Conservation (phyloP, 768 basidiomycete species). For the Tricholoma bakamatsutake region DNA sequence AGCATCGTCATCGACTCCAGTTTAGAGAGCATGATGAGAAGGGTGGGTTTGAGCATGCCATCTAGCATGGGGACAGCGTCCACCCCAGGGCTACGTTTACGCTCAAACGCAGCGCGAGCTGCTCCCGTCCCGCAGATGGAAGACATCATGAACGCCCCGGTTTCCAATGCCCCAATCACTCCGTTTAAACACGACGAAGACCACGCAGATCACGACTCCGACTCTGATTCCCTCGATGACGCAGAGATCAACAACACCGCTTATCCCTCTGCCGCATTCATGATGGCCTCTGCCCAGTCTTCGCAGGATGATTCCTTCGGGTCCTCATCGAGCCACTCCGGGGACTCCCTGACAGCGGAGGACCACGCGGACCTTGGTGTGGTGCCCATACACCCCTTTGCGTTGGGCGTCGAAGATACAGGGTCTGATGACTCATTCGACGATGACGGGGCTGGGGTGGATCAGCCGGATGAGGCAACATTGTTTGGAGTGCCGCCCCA, state of each 20-base stretch:
- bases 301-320: slow-evolving; percentile 40
- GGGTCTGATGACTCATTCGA: slow-evolving; percentile 48
- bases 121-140: neutral
- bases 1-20: slow-evolving; percentile 50
- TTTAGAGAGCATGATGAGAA: slow-evolving; percentile 66
- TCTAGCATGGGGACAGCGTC: slow-evolving; percentile 19
- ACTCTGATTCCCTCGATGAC: slow-evolving; percentile 55
- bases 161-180: slow-evolving; percentile 1
- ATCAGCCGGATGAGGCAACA: slow-evolving; percentile 52
- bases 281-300: slow-evolving; percentile 47
- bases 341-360: slow-evolving; percentile 49
- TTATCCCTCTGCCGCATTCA: slow-evolving; percentile 67
- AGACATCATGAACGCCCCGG: neutral
- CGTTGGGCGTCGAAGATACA: slow-evolving; percentile 33
- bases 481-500: slow-evolving; percentile 65
- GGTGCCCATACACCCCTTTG: slow-evolving; percentile 59
- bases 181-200: slow-evolving; percentile 1
- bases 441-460: slow-evolving; percentile 39
- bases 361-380: slow-evolving; percentile 28
- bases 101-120: slow-evolving; percentile 17
- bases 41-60: slow-evolving; percentile 44
- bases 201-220: slow-evolving; percentile 31
- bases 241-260: slow-evolving; percentile 52
- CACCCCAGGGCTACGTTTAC: slow-evolving; percentile 24
- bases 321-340: slow-evolving; percentile 50